Evolutionary conservation across 1,284 basidiomycete species (phyloP), one percentile per base, ranked within the genome.

Genomic region (Heterobasidion parviporum): DNA sequence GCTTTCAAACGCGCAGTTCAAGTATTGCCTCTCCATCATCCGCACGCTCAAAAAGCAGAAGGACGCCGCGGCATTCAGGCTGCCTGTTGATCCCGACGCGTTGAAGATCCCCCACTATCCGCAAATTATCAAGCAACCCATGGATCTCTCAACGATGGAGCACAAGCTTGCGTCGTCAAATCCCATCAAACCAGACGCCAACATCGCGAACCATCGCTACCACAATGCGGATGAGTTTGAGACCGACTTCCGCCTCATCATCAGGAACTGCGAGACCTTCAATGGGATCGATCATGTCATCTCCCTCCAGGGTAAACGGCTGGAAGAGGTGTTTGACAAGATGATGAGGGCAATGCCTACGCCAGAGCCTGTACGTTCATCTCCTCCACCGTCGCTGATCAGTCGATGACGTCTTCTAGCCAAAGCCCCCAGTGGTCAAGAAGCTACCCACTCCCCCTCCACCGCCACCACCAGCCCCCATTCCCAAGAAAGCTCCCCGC

Each of bases 61-160:
- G 68, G 93, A 96, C 55, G 83, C 93, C 0, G 70, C 68, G 7
- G 85, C 93, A 1, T 99, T 99, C 74, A 72, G 90, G 54, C 77
- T 77, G 54, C 95, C 97, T 16, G 97, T 99, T 57, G 95, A 99
- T 68, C 81, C 87, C n/a, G 80, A 96, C 60, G 87, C 83, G 1
- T 81, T 98, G 61, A 87, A 86, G 63, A 90, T 99, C 59, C 97
- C 94, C 12, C 93, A 96, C 67, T 99, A 99, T 67, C 82, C 81
- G 49, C 80, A 79, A 55, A 85, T 98, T 67, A 85, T 99, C 73
- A 89, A 86, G 65, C 82, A 81, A 36, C 97, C 97, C 0, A 98
- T 98, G 92, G 97, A 99, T 69, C 81, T 99, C 52, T 80, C 84
- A n/a, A 97, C 95, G 20, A 83, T 98, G 60, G 96, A 98, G 72